Base-by-base conservation (phyloP, 2,329 filamentous ascomycete species). In the Nothophoma quercina region DNA sequence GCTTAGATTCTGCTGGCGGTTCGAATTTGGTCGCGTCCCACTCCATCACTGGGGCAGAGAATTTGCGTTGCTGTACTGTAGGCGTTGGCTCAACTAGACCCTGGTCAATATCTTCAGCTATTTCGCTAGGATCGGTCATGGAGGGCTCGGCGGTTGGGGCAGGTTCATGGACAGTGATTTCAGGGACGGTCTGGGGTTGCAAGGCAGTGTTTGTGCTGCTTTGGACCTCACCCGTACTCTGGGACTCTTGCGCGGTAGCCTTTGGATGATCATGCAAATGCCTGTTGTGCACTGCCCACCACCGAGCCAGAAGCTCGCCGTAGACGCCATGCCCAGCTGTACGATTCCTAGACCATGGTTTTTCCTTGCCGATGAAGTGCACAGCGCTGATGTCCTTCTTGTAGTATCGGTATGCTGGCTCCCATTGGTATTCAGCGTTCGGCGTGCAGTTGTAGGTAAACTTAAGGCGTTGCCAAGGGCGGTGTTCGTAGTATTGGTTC, bases 361-460 rank as follows among this genome's bases (percentile, higher is more conserved):
- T 99, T 49, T 90, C 83, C 52, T 87, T 77, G 33, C 95, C 95
- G 67, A 99, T 98, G 75, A 97, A 99, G 77, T 99, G 95, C 21
- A 96, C 88, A 79, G 96, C 84, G 70, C 84, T 93, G 67, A 99
- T 96, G 64, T 86, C 89, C 39, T 89, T 89, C 76, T 96, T 90
- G 74, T 96, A 96, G 79, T 98, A 91, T 60, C 87, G 86, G 76
- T 96, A 99, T 44, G 95, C 95, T 10, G 95, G 95, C 49, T 97
- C 83, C 76, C 98, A 99, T 77, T 99, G 95, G 78, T 99, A 99
- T 73, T 96, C 92, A 19, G 89, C 93, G 58, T 91, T 97, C 1
- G 95, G 95, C 0, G 95, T 99, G 75, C 95, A 95, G 74, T 99
- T 99, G 81, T 98, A 99, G 42, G 88, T 88, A 77, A 99, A 99